These are phyloP conservation scores for Pseudogymnoascus sp. DNA, from an alignment of 2,329 filamentous ascomycete genomes.

Conservation along the genomic window DNA sequence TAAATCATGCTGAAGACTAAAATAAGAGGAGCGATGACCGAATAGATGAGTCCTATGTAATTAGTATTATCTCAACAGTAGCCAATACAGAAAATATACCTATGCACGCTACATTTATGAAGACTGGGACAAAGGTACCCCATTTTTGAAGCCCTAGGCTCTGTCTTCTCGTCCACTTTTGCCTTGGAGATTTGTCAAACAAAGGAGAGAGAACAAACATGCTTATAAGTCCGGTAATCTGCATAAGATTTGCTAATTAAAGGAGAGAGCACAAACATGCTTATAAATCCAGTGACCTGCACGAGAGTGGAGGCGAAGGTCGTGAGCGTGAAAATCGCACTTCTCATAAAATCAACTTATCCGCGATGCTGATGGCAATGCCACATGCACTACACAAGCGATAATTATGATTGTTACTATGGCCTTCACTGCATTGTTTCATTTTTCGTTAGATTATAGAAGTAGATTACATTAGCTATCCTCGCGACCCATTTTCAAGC, in stretches of 20 bases:
- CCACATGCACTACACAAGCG: no score
- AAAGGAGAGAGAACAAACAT: conserved; percentile 16
- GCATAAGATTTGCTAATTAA: conserved; percentile 12
- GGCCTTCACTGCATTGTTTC: no score
- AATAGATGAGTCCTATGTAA: conserved; percentile 20
- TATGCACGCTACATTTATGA: conserved; percentile 19
- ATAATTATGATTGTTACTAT: no score
- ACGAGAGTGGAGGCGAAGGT: conserved; percentile 14
- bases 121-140: conserved; percentile 14
- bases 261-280: conserved; percentile 16
- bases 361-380: no score
- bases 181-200: conserved; percentile 11
- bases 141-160: conserved; percentile 5
- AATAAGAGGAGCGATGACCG: conserved; percentile 18
- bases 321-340: conserved; percentile 9
- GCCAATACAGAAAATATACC: conserved; percentile 12
- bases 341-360: no score
- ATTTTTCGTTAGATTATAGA: no score
- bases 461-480: no score
- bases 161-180: conserved; percentile 12
- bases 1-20: conserved; percentile 15
- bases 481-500: no score
- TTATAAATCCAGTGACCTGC: conserved; percentile 12
- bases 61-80: no score
- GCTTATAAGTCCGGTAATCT: conserved; percentile 11